Base-by-base conservation (phyloP, 2,329 filamentous ascomycete species). In the Calonectria multiphialidica region DNA sequence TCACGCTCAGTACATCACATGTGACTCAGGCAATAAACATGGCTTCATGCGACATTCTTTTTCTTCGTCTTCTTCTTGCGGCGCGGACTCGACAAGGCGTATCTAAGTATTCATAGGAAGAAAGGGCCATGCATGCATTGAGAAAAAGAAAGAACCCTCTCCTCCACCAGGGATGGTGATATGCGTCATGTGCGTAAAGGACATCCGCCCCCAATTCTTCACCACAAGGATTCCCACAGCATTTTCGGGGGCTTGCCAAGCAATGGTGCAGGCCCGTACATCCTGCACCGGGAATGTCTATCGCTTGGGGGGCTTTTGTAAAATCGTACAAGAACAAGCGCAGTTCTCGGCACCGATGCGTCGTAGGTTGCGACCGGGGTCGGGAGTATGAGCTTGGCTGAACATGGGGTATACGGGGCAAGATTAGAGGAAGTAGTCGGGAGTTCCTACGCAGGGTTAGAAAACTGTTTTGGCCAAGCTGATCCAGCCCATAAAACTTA, bases 351-450 rank as follows among this genome's bases (percentile, higher is more conserved):
- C 75, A 62, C 74, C 74, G 72, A 62, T 47, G 61, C 67, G 70
- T 66, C 61, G 64, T 66, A 67, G 71, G 62, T 72, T 35, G 57
- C 72, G 71, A 68, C 67, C 72, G 70, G 68, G 66, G 62, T 62
- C 62, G 73, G 68, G 44, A 73, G 64, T 72, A 72, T 74, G 79
- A 76, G 75, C 68, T 77, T 76, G 72, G 72, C 76, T 71, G 72
- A 66, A 78, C 68, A 37, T 70, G 67, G 78, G 76, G 76, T 80
- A 80, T 80, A 77, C 75, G 68, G 74, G 70, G 76, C 76, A 75
- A 75, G 76, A 76, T 88, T 94, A 99, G 84, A 98, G 93, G 94
- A 99, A 99, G 90, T 99, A 99, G 86, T 99, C 96, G 69, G 96
- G 96, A 76, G 97, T 99, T 81, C 91, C 90, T 92, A 75, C 40